A percentile compares a stretch with the other conserved stretches of the same genome.
Evolutionary conservation across 2,329 filamentous ascomycete genomes (phyloP).

Genomic region (Pestalotiopsis sp.): DNA sequence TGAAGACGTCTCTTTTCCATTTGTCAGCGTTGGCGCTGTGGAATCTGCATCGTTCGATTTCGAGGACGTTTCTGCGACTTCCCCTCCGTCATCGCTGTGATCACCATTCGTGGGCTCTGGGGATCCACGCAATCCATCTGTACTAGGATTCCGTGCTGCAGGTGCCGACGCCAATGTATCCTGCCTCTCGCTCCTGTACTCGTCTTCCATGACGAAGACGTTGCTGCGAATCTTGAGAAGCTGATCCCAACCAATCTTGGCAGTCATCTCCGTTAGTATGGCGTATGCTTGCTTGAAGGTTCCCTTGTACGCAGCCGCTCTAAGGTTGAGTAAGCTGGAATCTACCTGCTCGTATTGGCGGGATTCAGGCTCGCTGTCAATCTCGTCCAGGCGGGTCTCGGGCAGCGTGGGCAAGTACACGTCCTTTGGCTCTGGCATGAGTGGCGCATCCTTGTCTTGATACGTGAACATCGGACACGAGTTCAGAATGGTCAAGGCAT

Average conservation of each 20-base stretch:
- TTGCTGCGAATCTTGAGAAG: slow-evolving; percentile 92
- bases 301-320: slow-evolving; percentile 88
- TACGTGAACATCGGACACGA: slow-evolving; percentile 99
- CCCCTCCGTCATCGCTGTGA: slow-evolving; percentile 28
- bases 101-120: slow-evolving; percentile 60
- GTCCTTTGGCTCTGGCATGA: slow-evolving; percentile 90
- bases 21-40: slow-evolving; percentile 36
- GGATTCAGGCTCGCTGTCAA: slow-evolving; percentile 86
- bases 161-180: slow-evolving; percentile 50
- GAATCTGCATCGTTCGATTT: slow-evolving; percentile 32
- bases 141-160: slow-evolving; percentile 72
- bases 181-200: slow-evolving; percentile 89
- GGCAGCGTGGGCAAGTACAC: slow-evolving; percentile 84
- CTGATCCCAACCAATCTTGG: slow-evolving; percentile 97
- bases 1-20: slow-evolving; percentile 39
- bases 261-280: slow-evolving; percentile 92
- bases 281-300: slow-evolving; percentile 96
- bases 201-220: slow-evolving; percentile 99
- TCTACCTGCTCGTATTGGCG: slow-evolving; percentile 85
- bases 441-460: slow-evolving; percentile 93
- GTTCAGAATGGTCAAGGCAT: slow-evolving; percentile 92
- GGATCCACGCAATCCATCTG: slow-evolving; percentile 74
- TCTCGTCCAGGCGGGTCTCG: slow-evolving; percentile 92
- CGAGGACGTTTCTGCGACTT: slow-evolving; percentile 30
- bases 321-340: slow-evolving; percentile 80